These are phyloP conservation scores for Rhizoclosmatium globosum DNA, from an alignment of 192 early-diverging fungal species.

Conservation along the genomic window DNA sequence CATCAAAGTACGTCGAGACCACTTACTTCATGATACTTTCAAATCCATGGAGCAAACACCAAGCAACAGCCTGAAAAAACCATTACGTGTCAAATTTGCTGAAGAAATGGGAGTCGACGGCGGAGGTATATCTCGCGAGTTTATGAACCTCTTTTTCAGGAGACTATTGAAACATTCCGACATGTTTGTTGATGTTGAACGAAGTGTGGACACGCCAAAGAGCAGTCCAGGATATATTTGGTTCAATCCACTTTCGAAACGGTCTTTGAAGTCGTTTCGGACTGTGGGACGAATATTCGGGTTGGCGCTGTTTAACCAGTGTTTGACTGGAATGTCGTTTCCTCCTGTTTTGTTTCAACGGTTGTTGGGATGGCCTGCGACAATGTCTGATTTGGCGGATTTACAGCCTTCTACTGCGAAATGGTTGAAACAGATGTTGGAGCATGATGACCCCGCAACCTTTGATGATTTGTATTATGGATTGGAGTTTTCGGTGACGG, in stretches of 20 bases:
- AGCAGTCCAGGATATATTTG: neutral
- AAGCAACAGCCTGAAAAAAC: constrained; percentile 14
- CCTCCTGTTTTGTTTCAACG: constrained; percentile 26
- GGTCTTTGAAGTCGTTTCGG: neutral
- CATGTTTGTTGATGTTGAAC: constrained; percentile 35
- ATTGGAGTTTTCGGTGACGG: constrained; percentile 33
- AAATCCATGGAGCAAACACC: neutral
- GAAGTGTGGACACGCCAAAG: neutral
- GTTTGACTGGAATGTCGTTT: constrained; percentile 6
- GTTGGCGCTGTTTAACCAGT: constrained; percentile 27
- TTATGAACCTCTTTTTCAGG: constrained; percentile 35
- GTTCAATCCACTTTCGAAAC: constrained; percentile 24
- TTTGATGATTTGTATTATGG: constrained; percentile 32
- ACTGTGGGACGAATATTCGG: constrained; percentile 29
- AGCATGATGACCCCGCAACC: constrained; percentile 6
- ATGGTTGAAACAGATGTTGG: constrained; percentile 28
- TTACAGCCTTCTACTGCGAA: constrained; percentile 23
- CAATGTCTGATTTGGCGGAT: constrained; percentile 6
- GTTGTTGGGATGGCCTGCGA: constrained; percentile 28
- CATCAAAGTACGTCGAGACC: neutral
- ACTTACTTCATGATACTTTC: constrained; percentile 32
- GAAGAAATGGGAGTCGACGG: constrained; percentile 34
- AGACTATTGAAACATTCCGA: constrained; percentile 25
- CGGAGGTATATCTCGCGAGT: constrained; percentile 31
- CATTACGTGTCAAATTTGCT: constrained; percentile 19